phyloP scores from a whole-genome alignment of 2,329 filamentous ascomycete genomes.

The Purpureocillium lavendulum region DNA sequence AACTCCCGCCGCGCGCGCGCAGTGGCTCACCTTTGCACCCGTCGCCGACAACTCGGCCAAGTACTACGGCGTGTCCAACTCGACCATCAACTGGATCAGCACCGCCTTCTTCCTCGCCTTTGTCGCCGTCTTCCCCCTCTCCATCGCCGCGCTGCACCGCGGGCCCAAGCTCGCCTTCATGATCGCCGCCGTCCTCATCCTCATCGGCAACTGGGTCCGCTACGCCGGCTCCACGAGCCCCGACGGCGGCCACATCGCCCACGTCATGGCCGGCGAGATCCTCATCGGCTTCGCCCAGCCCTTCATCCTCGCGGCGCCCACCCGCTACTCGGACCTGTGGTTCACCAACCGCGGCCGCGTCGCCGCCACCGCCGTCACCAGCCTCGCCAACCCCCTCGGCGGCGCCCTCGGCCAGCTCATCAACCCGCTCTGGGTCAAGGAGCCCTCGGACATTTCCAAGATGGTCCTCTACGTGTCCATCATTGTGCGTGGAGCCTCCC shows the following conservation, averaged over 20 bases:
- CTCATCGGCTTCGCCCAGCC: constrained; percentile 84
- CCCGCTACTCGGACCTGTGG: constrained; percentile 89
- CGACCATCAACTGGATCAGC: constrained; percentile 84
- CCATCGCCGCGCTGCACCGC: constrained; percentile 69
- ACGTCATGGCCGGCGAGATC: constrained; percentile 87
- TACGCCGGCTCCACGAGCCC: constrained; percentile 58
- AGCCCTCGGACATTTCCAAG: constrained; percentile 57
- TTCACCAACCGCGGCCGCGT: constrained; percentile 80
- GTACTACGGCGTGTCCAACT: constrained; percentile 70
- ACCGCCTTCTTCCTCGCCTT: constrained; percentile 85
- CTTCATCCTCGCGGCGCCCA: constrained; percentile 83
- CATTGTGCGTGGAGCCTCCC: constrained; percentile 49
- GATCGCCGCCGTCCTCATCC: constrained; percentile 60
- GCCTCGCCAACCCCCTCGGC: constrained; percentile 82
- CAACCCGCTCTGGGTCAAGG: constrained; percentile 65
- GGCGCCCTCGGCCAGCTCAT: constrained; percentile 84
- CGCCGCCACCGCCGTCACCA: constrained; percentile 77
- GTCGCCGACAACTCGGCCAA: constrained; percentile 64
- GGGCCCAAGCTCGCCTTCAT: constrained; percentile 76
- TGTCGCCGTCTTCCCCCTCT: constrained; percentile 59
- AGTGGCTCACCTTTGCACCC: constrained; percentile 88
- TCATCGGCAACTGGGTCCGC: constrained; percentile 86
- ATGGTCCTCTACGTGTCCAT: constrained; percentile 82
- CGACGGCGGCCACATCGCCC: constrained; percentile 56
- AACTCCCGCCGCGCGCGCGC: too few species aligned